phyloP scores from a whole-genome alignment of 2,329 filamentous ascomycete genomes.

The Emydomyces testavorans region DNA sequence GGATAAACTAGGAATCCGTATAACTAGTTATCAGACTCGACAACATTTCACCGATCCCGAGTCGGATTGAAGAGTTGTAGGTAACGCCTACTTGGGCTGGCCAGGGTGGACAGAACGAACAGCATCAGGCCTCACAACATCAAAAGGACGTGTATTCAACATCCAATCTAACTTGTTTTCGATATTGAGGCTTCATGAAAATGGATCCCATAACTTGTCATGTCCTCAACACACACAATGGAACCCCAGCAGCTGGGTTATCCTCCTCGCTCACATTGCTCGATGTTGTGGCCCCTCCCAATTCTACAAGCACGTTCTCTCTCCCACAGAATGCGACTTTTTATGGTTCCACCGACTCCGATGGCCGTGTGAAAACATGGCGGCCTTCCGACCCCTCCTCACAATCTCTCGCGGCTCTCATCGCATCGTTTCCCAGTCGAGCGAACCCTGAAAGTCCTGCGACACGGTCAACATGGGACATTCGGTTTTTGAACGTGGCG shows the following conservation, averaged over 20 bases:
- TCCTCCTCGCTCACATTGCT: slow-evolving; percentile 46
- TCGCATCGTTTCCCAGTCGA: slow-evolving; percentile 18
- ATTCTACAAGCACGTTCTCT: background rate
- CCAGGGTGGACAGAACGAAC: no score
- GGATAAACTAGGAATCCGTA: background rate
- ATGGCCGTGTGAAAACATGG: slow-evolving; percentile 39
- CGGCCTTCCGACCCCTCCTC: slow-evolving; percentile 18
- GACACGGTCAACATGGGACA: slow-evolving; percentile 35
- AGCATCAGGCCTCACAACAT: background rate
- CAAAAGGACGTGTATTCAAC: background rate
- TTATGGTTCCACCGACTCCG: slow-evolving; percentile 34
- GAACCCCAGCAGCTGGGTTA: slow-evolving; percentile 36
- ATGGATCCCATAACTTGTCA: slow-evolving; percentile 39
- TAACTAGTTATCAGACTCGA: background rate
- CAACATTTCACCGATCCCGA: no score
- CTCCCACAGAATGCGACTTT: slow-evolving; percentile 22
- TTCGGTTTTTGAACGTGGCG: slow-evolving; percentile 36
- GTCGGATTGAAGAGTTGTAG: no score
- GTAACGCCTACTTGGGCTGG: no score
- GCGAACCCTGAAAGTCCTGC: slow-evolving; percentile 6
- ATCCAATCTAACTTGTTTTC: background rate
- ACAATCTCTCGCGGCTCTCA: slow-evolving; percentile 16
- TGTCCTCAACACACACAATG: slow-evolving; percentile 40
- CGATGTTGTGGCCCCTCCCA: slow-evolving; percentile 36
- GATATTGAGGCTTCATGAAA: background rate